Percentiles rank a stretch among this genome's conserved stretches.
These are phyloP conservation scores for Trametes villosa DNA, from an alignment of 768 basidiomycete genomes.

Conservation along the genomic window DNA sequence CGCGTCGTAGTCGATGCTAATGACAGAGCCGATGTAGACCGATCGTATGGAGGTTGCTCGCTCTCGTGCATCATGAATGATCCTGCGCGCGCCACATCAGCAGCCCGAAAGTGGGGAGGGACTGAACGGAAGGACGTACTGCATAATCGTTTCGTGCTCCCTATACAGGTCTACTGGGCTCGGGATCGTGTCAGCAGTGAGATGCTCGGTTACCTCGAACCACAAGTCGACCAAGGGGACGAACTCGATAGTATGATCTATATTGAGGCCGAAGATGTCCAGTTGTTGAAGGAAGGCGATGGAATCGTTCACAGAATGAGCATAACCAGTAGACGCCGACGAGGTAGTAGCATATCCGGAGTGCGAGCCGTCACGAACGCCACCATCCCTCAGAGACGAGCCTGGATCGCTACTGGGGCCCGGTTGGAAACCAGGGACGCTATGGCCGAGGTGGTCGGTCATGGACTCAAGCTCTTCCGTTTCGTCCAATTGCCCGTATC, in stretches of 20 bases:
- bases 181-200: not conserved
- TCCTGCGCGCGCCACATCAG: not conserved
- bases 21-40: too few species aligned
- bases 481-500: not conserved
- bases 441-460: too few species aligned
- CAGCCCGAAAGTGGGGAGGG: not conserved
- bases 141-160: not conserved
- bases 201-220: constrained; percentile 3
- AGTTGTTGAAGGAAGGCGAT: too few species aligned
- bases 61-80: not conserved
- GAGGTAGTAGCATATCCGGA: too few species aligned
- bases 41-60: not conserved
- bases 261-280: not conserved
- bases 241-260: not conserved
- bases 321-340: too few species aligned
- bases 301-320: too few species aligned
- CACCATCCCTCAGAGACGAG: too few species aligned
- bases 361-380: too few species aligned
- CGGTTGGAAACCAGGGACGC: too few species aligned
- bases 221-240: constrained; percentile 12
- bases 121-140: not conserved
- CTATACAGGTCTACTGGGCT: not conserved
- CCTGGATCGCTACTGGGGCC: too few species aligned
- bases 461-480: too few species aligned
- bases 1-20: too few species aligned